These are phyloP conservation scores for Suillus clintonianus DNA, from an alignment of 768 basidiomycete species.

Conservation along the genomic window DNA sequence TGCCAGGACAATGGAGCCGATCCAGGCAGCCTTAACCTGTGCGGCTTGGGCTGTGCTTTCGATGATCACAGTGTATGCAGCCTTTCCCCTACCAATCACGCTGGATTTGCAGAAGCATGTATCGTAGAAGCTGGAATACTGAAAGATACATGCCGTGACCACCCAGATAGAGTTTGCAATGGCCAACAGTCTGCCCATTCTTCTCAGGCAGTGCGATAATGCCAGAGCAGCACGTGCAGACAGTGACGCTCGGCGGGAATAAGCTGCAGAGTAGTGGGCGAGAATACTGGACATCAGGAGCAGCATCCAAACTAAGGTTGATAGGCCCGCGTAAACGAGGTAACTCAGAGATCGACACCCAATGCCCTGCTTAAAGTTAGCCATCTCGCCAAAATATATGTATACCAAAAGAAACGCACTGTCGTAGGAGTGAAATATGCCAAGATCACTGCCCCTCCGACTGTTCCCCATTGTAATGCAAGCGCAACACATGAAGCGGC, in stretches of 20 bases:
- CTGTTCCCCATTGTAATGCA: slow-evolving; percentile 25
- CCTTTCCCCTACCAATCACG: not conserved
- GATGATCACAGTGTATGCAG: not conserved
- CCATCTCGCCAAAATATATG: not conserved
- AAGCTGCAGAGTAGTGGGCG: not conserved
- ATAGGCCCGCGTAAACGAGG: slow-evolving; percentile 18
- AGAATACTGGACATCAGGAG: slow-evolving; percentile 14
- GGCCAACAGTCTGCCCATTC: slow-evolving; percentile 19
- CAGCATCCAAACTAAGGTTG: slow-evolving; percentile 22
- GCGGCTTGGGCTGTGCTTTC: not conserved
- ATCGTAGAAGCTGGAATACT: slow-evolving; percentile 21
- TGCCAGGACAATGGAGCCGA: not conserved
- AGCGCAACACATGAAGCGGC: slow-evolving; percentile 23
- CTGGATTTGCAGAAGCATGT: slow-evolving; percentile 24
- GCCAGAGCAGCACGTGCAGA: not conserved
- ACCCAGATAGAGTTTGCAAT: slow-evolving; percentile 19
- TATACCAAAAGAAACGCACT: not conserved
- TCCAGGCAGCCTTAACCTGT: not conserved
- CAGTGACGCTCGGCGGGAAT: not conserved
- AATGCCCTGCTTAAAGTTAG: slow-evolving; percentile 6
- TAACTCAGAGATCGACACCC: slow-evolving; percentile 26
- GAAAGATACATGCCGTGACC: slow-evolving; percentile 18
- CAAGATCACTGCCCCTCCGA: slow-evolving; percentile 22
- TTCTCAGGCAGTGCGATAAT: slow-evolving; percentile 11
- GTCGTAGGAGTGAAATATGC: slow-evolving; percentile 26